Evolutionary conservation across 2,329 filamentous ascomycete genomes (phyloP).

Genomic region (Talaromyces funiculosus): DNA sequence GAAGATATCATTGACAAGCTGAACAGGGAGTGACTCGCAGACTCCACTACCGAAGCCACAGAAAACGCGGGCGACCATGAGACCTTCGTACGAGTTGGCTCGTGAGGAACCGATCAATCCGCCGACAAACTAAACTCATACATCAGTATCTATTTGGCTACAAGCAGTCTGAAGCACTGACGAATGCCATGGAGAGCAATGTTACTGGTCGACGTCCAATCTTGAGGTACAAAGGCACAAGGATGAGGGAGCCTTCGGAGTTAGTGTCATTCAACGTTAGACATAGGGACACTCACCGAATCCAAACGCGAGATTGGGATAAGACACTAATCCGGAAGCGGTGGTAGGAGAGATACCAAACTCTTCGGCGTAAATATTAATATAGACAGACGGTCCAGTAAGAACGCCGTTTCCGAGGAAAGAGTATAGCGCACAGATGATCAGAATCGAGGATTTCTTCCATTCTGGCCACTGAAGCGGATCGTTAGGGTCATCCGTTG

Average conservation of each 20-base stretch:
- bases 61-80: constrained; percentile 41
- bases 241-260: constrained; percentile 43
- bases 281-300: constrained; percentile 38
- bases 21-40: constrained; percentile 44
- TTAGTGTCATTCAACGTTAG: not conserved
- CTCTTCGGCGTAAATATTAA: constrained; percentile 48
- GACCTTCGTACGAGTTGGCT: constrained; percentile 34
- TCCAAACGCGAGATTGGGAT: constrained; percentile 56
- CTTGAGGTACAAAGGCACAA: constrained; percentile 55
- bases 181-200: constrained; percentile 37
- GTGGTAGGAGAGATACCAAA: constrained; percentile 48
- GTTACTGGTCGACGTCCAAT: constrained; percentile 42
- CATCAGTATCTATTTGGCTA: not conserved
- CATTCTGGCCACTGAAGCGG: constrained; percentile 53
- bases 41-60: constrained; percentile 42
- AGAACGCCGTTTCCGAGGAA: constrained; percentile 55
- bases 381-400: constrained; percentile 55
- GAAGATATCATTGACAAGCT: constrained; percentile 46
- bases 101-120: constrained; percentile 41
- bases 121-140: constrained; percentile 29
- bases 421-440: constrained; percentile 51
- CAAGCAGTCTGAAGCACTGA: constrained; percentile 16
- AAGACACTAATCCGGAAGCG: constrained; percentile 54
- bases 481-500: constrained; percentile 57
- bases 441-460: constrained; percentile 54